These are phyloP conservation scores for Lotmaria passim DNA, from an alignment of 208 protist species.

Conservation along the genomic window DNA sequence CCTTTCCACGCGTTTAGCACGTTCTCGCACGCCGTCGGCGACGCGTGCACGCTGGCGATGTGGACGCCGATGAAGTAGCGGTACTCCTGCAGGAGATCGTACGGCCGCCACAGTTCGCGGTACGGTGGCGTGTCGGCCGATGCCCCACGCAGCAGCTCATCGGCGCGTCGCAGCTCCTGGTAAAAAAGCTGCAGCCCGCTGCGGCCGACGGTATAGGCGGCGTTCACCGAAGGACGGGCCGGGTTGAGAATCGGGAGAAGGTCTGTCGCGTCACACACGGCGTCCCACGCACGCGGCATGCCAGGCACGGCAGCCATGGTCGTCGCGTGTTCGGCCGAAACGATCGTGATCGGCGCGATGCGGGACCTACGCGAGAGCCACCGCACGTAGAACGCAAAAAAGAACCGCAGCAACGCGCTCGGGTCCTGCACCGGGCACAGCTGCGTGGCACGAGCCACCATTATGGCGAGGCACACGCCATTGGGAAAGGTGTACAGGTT, in stretches of 20 bases:
- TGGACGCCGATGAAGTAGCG: constrained; percentile 60
- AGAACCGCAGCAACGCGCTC: constrained; percentile 84
- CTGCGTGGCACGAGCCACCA: constrained; percentile 95
- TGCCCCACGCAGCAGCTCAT: constrained; percentile 32
- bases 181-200: constrained; percentile 71
- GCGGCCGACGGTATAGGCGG: constrained; percentile 89
- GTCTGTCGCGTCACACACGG: constrained; percentile 48
- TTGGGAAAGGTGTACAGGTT: constrained; percentile 96
- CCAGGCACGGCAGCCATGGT: constrained; percentile 47
- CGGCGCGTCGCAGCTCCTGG: constrained; percentile 60
- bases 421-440: constrained; percentile 85
- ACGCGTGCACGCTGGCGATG: constrained; percentile 38
- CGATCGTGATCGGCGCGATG: constrained; percentile 72
- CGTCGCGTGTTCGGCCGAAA: constrained; percentile 24
- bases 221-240: constrained; percentile 97
- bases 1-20: constrained; percentile 66
- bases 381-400: constrained; percentile 83
- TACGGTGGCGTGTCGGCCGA: constrained; percentile 13
- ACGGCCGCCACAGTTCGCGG: constrained; percentile 51
- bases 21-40: constrained; percentile 24
- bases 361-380: constrained; percentile 62
- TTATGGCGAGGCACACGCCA: constrained; percentile 95
- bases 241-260: constrained; percentile 97
- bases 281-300: constrained; percentile 71
- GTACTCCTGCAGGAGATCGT: constrained; percentile 49